A percentile compares a stretch with the other conserved stretches of the same genome.
Evolutionary conservation across 768 basidiomycete genomes (phyloP).

Genomic region (Pleurotus ostreatus): DNA sequence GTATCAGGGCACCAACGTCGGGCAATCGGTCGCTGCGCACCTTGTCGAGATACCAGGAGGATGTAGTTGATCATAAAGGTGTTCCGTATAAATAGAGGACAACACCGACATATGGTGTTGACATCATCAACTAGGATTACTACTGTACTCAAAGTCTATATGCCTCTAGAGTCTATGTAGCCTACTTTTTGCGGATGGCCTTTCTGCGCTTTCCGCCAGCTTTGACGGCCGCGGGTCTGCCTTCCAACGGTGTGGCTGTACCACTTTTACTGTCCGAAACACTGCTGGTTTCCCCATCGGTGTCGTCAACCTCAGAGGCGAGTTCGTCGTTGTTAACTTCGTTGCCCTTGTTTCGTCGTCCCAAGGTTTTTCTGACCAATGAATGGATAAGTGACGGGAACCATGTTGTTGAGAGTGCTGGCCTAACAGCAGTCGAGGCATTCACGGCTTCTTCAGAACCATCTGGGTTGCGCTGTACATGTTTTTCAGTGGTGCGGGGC

Average conservation of each 20-base stretch:
- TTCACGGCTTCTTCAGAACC: conserved; percentile 59
- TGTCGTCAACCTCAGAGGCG: conserved; percentile 1
- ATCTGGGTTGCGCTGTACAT: conserved; percentile 52
- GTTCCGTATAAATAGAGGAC: conserved; percentile 3
- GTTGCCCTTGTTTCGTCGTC: conserved; percentile 17
- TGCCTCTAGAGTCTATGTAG: background rate
- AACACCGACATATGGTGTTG: conserved; percentile 1
- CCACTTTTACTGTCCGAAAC: conserved; percentile 28
- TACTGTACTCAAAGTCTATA: background rate
- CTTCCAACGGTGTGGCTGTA: conserved; percentile 31
- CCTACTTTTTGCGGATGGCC: conserved; percentile 45
- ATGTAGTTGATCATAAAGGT: conserved; percentile 82
- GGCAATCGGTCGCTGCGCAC: conserved; percentile 29
- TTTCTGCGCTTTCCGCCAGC: conserved; percentile 67
- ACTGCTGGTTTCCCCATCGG: conserved; percentile 13
- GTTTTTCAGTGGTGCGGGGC: background rate
- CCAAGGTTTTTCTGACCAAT: conserved; percentile 23
- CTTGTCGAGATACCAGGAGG: conserved; percentile 91
- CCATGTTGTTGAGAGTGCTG: conserved; percentile 69
- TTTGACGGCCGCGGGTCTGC: conserved; percentile 39
- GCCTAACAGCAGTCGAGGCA: conserved; percentile 49
- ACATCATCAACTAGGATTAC: conserved; percentile 6
- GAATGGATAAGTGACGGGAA: conserved; percentile 45
- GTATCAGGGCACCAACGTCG: background rate
- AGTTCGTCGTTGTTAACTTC: background rate